Conservation (phyloP, 805 yeast genomes). For the Nematodospora valgi region DNA sequence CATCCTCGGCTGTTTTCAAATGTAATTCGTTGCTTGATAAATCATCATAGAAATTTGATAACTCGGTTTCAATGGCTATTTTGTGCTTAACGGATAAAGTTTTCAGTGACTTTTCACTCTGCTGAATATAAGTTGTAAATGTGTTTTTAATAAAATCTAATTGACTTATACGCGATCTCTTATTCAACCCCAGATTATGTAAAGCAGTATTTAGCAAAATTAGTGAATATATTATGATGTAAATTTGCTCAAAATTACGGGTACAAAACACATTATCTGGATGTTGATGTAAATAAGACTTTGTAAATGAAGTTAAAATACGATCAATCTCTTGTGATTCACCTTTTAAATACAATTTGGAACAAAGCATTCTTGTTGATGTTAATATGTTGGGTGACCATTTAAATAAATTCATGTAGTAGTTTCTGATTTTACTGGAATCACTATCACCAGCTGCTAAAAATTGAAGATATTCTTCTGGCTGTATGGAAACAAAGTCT, state of each 20-base stretch:
- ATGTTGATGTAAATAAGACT: slow-evolving; percentile 55
- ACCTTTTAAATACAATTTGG: slow-evolving; percentile 68
- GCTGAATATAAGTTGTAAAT: slow-evolving; percentile 38
- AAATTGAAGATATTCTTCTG: slow-evolving; percentile 44
- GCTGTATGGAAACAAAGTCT: slow-evolving; percentile 40
- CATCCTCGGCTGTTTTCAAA: slow-evolving; percentile 23
- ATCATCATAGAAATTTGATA: slow-evolving; percentile 43
- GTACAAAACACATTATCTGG: slow-evolving; percentile 48
- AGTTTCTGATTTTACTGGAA: slow-evolving; percentile 34
- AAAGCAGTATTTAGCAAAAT: slow-evolving; percentile 74
- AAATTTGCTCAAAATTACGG: slow-evolving; percentile 52
- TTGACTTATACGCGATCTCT: slow-evolving; percentile 37
- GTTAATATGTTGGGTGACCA: slow-evolving; percentile 51
- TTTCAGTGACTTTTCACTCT: slow-evolving; percentile 19
- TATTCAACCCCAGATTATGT: slow-evolving; percentile 48
- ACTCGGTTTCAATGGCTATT: slow-evolving; percentile 43
- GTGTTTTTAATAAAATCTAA: slow-evolving; percentile 41
- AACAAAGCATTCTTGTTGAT: slow-evolving; percentile 60
- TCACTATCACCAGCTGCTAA: slow-evolving; percentile 39
- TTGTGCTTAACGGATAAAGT: slow-evolving; percentile 34
- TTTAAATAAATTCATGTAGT: slow-evolving; percentile 45
- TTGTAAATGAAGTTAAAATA: slow-evolving; percentile 64
- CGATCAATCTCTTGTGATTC: slow-evolving; percentile 82
- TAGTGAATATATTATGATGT: slow-evolving; percentile 68
- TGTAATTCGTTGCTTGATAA: slow-evolving; percentile 36